Evolutionary conservation across 495 filamentous ascomycete genomes (phyloP).

Genomic region (Aspergillus taichungensis): DNA sequence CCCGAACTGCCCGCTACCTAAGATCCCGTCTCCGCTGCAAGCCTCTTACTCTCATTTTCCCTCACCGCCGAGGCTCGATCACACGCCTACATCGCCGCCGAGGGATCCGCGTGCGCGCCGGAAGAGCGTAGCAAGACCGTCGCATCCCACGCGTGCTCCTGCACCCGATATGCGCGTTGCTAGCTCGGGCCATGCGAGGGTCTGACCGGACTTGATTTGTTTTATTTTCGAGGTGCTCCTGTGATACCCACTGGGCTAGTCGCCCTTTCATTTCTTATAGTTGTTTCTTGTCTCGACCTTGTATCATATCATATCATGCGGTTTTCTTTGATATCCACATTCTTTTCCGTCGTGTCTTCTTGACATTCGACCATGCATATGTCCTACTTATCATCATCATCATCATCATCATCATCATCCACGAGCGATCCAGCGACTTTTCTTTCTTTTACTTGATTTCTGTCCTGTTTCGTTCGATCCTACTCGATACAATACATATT

Average conservation of each 20-base stretch:
- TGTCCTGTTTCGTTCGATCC: not conserved
- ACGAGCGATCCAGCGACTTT: conserved; percentile 2
- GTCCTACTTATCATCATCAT: no score
- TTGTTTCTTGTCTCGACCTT: not conserved
- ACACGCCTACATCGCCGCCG: no score
- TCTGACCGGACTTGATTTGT: not conserved
- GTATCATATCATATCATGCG: not conserved
- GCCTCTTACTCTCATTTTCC: no score
- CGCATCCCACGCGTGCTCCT: no score
- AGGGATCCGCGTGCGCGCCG: no score
- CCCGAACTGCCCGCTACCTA: conserved; percentile 54
- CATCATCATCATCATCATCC: conserved; percentile 2
- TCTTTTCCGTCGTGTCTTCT: not conserved
- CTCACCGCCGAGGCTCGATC: no score
- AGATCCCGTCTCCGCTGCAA: conserved; percentile 38
- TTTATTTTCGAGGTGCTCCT: not conserved
- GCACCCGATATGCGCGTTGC: no score
- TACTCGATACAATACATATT: conserved; percentile 2
- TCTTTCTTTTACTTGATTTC: not conserved
- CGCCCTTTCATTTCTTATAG: conserved; percentile 1
- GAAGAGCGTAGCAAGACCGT: no score
- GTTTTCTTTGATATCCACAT: not conserved
- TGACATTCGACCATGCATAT: not conserved
- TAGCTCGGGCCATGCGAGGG: no score
- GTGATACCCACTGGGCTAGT: not conserved